Evolutionary conservation across 192 early-diverging fungal genomes (phyloP), one percentile per base, ranked within the genome.

Genomic region (Ramicandelaber brevisporus): DNA sequence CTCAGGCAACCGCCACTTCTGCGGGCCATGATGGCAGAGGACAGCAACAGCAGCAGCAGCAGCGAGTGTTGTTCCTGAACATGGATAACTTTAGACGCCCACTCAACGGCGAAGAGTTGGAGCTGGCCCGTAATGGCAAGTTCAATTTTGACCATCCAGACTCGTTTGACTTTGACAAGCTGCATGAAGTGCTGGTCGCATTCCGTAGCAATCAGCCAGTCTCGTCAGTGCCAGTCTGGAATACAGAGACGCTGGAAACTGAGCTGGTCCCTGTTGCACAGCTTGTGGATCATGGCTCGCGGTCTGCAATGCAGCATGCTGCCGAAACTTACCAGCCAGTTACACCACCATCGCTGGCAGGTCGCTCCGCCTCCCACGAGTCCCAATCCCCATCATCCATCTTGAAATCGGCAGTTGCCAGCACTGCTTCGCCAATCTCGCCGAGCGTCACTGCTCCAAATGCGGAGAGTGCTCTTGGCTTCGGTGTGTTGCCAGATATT

Each of bases 61-160:
- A 53, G 11, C 55, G 53, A 5, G 62, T 63, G 24, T 44, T 61
- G 21, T 33, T 67, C 22, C 51, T 72, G 26, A 59, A 66, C 31
- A 39, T 73, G 30, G 66, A 71, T 27, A 63, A 70, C 38, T 77
- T 69, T 31, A 65, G 71, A 34, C 59, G 43, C 18, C 63, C 65
- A 28, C 48, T 71, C 14, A 38, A 48, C 5, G 36, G 46, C 5
- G 53, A 59, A 16, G 73, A 77, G 20, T 50, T 50, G 4, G 46
- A 30, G 26, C 33, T 59, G 21, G 45, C 53, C 4, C 52, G 51
- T 9, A 30, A 30, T 14, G 65, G 63, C 20, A 36, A 50, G n/a
- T 52, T 69, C 37, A 67, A 69, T 40, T 53, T 67, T 37, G 73
- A 77, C 33, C 73, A 73, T 29, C 70, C 73, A 40, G 65, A 70